Evolutionary conservation across 306 rosid species (phyloP), one percentile per base, ranked within the genome.

Genomic region (Coriaria nepalensis): DNA sequence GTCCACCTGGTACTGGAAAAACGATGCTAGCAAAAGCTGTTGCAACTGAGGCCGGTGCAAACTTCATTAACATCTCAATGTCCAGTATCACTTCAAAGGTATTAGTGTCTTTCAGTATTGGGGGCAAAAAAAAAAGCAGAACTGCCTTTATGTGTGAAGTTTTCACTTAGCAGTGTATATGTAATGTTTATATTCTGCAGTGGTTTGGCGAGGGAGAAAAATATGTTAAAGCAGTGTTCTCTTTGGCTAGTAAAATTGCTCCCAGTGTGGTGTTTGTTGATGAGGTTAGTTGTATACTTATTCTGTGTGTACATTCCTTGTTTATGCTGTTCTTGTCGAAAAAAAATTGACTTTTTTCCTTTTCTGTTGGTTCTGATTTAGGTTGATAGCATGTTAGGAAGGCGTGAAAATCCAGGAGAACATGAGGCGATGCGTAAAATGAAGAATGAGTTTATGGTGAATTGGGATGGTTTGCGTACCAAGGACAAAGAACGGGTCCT

Each of bases 11-110:
- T 43, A 88, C 97, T 9, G 97, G 97, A 48, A 88, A 88, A 64
- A 88, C 97, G 14, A 88, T 88, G 97, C 97, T 88, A 13, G 97
- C 97, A 47, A 88, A 88, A 74, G 97, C 97, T 61, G 97, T 88
- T 55, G 97, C 97, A 52, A 88, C 97, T 13, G 97, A 88, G 68
- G 97, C 97, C 38, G 95, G 97, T 60, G 97, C 97, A 32, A 88
- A 84, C 73, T 88, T 88, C 60, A 88, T 88, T 45, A 88, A 88
- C 65, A 84, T 88, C 53, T 88, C 97, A 4, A 84, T 88, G 97
- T 88, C 97, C 6, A 84, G 97, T 57, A 84, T 81, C 61, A 74
- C 97, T 55, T 88, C 97, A 20, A 88, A 84, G 95, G 97, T 88
- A 64, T 13, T 5, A 41, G 6, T 40, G n/a, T 7, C 0, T 11